These are phyloP conservation scores for Sambucus nigra DNA, from an alignment of 129 eudicot genomes.

Conservation along the genomic window DNA sequence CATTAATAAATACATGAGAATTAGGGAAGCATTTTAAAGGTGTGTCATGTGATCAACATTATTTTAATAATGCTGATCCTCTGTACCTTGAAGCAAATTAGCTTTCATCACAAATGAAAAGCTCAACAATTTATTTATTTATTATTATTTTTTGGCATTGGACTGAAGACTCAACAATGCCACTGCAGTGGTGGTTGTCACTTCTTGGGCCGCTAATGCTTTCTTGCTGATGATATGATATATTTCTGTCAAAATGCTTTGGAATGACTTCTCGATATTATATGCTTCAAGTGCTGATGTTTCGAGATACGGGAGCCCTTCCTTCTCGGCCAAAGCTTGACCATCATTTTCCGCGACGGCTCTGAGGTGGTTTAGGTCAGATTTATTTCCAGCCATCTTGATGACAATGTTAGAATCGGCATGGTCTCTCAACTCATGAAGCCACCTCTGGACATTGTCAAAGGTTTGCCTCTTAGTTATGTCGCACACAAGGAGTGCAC, in stretches of 20 bases:
- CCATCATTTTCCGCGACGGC: constrained; percentile 61
- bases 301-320: constrained; percentile 76
- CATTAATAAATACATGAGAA: no score
- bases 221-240: constrained; percentile 76
- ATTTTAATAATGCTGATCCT: no score
- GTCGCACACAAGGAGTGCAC: constrained; percentile 71
- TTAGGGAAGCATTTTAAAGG: no score
- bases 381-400: constrained; percentile 78
- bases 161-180: no score
- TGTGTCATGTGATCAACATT: no score
- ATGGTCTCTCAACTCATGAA: constrained; percentile 65
- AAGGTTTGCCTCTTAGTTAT: constrained; percentile 71
- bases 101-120: no score
- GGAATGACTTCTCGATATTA: constrained; percentile 66
- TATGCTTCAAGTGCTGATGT: constrained; percentile 72
- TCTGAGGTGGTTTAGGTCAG: constrained; percentile 65
- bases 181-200: constrained; percentile 25
- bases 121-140: no score
- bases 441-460: constrained; percentile 69
- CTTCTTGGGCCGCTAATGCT: constrained; percentile 69
- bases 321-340: constrained; percentile 63
- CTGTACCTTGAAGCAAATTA: no score
- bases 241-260: constrained; percentile 58
- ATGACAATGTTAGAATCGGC: constrained; percentile 81
- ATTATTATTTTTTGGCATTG: no score